Base-by-base conservation (phyloP, 768 basidiomycete species). In the Austroboletus festivus region DNA sequence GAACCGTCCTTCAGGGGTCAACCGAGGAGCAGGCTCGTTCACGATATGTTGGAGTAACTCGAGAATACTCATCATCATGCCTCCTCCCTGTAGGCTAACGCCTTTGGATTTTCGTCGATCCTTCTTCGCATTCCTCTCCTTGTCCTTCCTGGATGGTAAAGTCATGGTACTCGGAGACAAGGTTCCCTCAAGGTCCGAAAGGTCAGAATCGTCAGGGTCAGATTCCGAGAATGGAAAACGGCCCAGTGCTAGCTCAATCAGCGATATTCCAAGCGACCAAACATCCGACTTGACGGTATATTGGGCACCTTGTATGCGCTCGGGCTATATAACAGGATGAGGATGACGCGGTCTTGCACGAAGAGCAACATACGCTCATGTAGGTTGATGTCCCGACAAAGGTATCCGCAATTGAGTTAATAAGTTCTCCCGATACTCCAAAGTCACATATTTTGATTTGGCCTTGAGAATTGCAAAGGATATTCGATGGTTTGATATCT, bases 401-500 rank as follows among this genome's bases (percentile, higher is more conserved):
- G 1, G 96, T 98, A 70, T 98, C 94, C 31, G 96, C 96, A 54
- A 98, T 95, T 8, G 92, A 94, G 71, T 98, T 98, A 72, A 98
- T 95, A 60, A 99, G 79, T 68, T 99, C 96, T 28, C 96, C 96
- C 1, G 94, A 97, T 7, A 99, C 96, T 33, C 96, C 96, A 67
- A 98, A 99, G 69, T 99, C 96, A 62, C 95, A 97, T 46, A 99
- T 94, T 74, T 99, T 99, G 78, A 98, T 94, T 58, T 96, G 85
- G 24, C 96, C 96, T 41, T 77, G 74, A 7, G 95, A 96, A 64
- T 97, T 98, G 71, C 78, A 92, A 38, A 98, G 76, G 54, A 99
- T 96, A 63, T 99, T 99, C 12, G 93, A 96, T 23, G 96, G 96
- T 70, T 99, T 99, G 78, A 99, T 97, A 65, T 98, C 96, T 98